Percentiles rank a stretch among this genome's conserved stretches.
Evolutionary conservation across 2,329 filamentous ascomycete genomes (phyloP).

Genomic region (Fusarium austroafricanum): DNA sequence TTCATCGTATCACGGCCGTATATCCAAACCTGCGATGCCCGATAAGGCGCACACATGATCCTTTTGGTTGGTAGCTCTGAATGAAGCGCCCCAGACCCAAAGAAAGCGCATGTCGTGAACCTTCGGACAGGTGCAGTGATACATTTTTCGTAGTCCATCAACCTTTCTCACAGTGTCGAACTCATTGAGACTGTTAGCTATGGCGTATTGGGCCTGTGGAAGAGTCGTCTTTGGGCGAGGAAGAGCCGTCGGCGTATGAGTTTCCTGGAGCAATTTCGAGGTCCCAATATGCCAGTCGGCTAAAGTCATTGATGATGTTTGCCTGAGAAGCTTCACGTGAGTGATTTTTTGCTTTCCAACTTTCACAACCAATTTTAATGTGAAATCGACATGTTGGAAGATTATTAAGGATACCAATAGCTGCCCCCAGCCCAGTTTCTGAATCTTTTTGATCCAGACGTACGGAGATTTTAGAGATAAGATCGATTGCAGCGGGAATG

Average conservation of each 20-base stretch:
- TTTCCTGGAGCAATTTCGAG: background rate
- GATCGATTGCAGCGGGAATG: too few species aligned
- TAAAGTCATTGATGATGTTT: too few species aligned
- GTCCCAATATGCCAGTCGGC: too few species aligned
- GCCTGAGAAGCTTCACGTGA: too few species aligned
- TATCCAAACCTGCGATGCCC: background rate
- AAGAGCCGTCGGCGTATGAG: background rate
- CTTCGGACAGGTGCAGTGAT: background rate
- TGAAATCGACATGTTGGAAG: too few species aligned
- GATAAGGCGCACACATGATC: background rate
- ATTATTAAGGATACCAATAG: too few species aligned
- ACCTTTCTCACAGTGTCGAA: background rate
- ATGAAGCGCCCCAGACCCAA: background rate
- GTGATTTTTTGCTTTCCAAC: too few species aligned
- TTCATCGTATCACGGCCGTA: background rate
- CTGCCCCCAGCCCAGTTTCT: too few species aligned
- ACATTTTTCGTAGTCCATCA: background rate
- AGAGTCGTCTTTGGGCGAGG: background rate
- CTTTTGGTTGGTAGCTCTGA: background rate
- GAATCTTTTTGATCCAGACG: too few species aligned
- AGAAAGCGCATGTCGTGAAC: background rate
- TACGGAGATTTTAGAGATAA: too few species aligned
- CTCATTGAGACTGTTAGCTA: background rate
- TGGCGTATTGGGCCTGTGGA: background rate
- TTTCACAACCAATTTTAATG: too few species aligned